These are phyloP conservation scores for Fraxinus platypoda DNA, from an alignment of 305 asterid species.

Conservation along the genomic window DNA sequence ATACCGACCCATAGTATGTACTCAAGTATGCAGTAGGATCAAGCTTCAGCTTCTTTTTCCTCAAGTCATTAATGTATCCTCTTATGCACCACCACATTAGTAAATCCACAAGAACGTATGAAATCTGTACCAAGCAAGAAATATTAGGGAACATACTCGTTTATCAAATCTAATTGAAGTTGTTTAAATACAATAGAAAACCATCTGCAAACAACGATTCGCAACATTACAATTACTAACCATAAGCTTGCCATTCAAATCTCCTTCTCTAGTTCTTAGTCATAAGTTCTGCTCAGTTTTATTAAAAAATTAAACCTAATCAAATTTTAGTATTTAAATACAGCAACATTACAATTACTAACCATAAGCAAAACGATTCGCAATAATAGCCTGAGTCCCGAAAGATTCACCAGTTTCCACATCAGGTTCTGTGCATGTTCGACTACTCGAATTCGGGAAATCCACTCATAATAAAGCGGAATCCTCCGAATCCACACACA, in stretches of 20 bases:
- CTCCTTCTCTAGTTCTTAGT: not conserved
- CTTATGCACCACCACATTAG: no score
- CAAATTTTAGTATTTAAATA: not conserved
- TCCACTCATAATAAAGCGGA: slow-evolving; percentile 10
- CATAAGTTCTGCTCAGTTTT: not conserved
- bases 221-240: no score
- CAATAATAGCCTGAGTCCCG: slow-evolving; percentile 94
- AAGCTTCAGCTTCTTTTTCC: no score
- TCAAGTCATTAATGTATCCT: no score
- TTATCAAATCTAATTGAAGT: no score
- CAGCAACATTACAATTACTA: slow-evolving; percentile 29
- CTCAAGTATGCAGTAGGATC: no score
- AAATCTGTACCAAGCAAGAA: no score
- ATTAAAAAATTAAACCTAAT: not conserved
- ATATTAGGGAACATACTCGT: no score
- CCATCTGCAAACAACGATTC: no score
- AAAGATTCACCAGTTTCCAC: slow-evolving; percentile 67
- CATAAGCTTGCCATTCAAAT: not conserved
- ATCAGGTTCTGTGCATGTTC: slow-evolving; percentile 91
- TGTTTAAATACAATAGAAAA: no score
- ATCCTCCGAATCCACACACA: not conserved
- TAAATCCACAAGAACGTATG: no score
- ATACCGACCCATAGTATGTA: no score
- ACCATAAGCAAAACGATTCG: slow-evolving; percentile 99
- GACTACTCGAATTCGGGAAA: slow-evolving; percentile 24